Conservation (phyloP, 1,139 yeast species). For the Waltiozyma sp. region DNA sequence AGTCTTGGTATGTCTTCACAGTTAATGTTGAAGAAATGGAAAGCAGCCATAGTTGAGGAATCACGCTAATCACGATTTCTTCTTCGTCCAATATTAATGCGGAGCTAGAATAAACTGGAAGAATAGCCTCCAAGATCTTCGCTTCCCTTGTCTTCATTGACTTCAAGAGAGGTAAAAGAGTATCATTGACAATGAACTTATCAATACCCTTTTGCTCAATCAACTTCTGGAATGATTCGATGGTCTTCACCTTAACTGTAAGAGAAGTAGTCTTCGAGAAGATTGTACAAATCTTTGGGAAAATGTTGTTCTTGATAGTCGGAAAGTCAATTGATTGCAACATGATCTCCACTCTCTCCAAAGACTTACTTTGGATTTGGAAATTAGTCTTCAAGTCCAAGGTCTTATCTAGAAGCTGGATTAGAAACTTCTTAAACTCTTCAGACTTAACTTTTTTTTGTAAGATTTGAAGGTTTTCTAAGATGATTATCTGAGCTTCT, state of each 20-base stretch:
- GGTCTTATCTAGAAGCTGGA: conserved; percentile 16
- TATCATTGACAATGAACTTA: conserved; percentile 61
- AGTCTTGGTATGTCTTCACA: conserved; percentile 28
- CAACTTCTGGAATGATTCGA: conserved; percentile 51
- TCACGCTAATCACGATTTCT: conserved; percentile 32
- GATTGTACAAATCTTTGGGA: conserved; percentile 61
- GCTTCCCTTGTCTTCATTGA: conserved; percentile 72
- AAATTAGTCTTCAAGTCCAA: conserved; percentile 15
- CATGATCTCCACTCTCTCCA: conserved; percentile 34
- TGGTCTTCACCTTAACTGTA: conserved; percentile 61
- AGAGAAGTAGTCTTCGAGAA: conserved; percentile 78
- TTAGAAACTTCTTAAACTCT: conserved; percentile 32
- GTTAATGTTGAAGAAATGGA: conserved; percentile 36
- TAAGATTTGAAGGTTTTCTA: conserved; percentile 45
- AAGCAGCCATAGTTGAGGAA: conserved; percentile 39
- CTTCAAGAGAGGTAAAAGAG: conserved; percentile 63
- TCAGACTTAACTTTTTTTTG: conserved; percentile 31
- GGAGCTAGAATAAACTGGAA: conserved; percentile 40
- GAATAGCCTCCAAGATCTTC: conserved; percentile 45
- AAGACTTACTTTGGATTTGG: conserved; percentile 46
- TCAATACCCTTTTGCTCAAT: conserved; percentile 56
- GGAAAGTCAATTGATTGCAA: conserved; percentile 54
- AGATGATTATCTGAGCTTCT: conserved; percentile 39
- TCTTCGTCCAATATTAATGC: conserved; percentile 29
- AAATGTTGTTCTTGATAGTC: conserved; percentile 57